phyloP scores from a whole-genome alignment of 139 green algal species.

The Coelastrella sp. region DNA sequence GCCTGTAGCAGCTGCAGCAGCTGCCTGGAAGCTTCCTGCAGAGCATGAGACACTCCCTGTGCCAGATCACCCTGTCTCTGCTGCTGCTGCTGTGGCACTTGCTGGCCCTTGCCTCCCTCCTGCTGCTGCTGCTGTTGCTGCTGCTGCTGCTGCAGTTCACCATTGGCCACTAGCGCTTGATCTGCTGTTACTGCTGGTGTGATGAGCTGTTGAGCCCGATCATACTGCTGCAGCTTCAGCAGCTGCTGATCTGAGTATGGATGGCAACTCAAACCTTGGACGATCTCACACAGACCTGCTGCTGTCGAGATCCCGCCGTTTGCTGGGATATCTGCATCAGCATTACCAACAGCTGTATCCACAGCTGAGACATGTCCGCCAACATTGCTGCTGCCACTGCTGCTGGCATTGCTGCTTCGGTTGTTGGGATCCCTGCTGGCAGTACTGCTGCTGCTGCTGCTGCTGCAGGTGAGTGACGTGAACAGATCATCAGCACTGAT shows the following conservation, averaged over 20 bases:
- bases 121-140: background rate
- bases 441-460: slow-evolving; percentile 30
- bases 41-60: background rate
- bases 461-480: background rate
- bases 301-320: background rate
- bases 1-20: slow-evolving; percentile 57
- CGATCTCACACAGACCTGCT: background rate
- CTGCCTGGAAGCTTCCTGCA: slow-evolving; percentile 10
- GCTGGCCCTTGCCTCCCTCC: too few relatives aligned
- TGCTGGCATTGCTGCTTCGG: background rate
- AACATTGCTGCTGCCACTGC: slow-evolving; percentile 17
- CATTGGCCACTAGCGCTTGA: too few relatives aligned
- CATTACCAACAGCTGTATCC: background rate
- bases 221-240: slow-evolving; percentile 32
- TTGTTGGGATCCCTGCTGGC: too few relatives aligned
- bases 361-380: background rate
- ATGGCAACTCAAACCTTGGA: slow-evolving; percentile 13
- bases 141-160: slow-evolving; percentile 4
- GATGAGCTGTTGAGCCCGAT: background rate
- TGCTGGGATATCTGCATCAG: background rate
- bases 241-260: background rate
- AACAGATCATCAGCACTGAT: background rate
- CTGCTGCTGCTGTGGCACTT: background rate
- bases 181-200: background rate
- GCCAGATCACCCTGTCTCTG: background rate